Conservation (phyloP, 1,284 basidiomycete genomes). For the Sanghuangporus sanghuang region DNA sequence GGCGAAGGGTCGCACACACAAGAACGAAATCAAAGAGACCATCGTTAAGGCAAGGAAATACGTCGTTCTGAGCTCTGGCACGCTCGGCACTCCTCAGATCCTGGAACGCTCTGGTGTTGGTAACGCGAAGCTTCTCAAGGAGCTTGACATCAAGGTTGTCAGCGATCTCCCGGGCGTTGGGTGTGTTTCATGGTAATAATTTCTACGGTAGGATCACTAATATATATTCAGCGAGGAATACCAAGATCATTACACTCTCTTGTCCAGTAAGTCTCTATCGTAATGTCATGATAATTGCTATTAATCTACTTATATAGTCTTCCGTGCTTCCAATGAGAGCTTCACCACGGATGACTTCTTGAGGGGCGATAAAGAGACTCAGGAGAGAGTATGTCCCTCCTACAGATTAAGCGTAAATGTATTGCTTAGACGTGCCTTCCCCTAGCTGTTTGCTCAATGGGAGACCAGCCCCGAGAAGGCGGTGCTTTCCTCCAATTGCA, state of each 20-base stretch:
- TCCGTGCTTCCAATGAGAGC: conserved; percentile 61
- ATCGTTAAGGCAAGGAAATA: conserved; percentile 59
- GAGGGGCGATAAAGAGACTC: conserved; percentile 55
- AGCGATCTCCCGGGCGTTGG: conserved; percentile 69
- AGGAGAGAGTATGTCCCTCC: conserved; percentile 37
- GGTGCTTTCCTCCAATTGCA: conserved; percentile 59
- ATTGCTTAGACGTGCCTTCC: neutral
- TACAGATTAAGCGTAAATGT: conserved; percentile 4
- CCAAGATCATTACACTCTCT: conserved; percentile 69
- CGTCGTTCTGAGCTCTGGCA: conserved; percentile 62
- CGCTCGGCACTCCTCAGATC: conserved; percentile 64
- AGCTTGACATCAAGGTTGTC: conserved; percentile 54
- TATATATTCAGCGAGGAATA: conserved; percentile 49
- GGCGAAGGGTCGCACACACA: conserved; percentile 50
- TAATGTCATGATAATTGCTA: neutral
- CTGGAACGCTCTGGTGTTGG: conserved; percentile 69
- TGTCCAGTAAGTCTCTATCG: conserved; percentile 41
- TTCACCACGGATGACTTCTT: conserved; percentile 63
- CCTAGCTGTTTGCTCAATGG: conserved; percentile 59
- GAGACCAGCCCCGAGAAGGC: conserved; percentile 66
- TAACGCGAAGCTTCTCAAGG: conserved; percentile 45
- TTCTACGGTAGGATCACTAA: neutral
- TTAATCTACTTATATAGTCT: conserved; percentile 40
- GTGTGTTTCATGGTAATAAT: conserved; percentile 31
- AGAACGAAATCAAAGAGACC: conserved; percentile 50